Base-by-base conservation (phyloP, 1,139 yeast genomes). In the Yamadazyma siamensis region DNA sequence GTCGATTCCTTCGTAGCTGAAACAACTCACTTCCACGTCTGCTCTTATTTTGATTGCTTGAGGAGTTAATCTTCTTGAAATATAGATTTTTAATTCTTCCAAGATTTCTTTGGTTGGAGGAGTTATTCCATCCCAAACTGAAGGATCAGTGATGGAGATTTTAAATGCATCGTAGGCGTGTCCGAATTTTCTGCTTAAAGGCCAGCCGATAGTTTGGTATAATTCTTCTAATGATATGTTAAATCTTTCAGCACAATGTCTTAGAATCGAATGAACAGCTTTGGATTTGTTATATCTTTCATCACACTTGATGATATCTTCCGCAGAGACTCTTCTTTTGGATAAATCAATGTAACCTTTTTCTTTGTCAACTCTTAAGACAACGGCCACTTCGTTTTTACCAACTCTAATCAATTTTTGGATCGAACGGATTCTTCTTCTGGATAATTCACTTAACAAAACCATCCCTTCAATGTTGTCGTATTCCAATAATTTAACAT, bases 401-500 rank as follows among this genome's bases (percentile, higher is more conserved):
- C 99, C 99, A 40, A 91, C 97, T 69, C 96, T 85, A 61, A 91
- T 89, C 60, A 88, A 78, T 59, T 91, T 94, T 65, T 91, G 99
- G 55, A 91, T 91, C 35, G 96, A 87, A 64, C 99, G 79, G 54
- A 91, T 91, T 71, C 99, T 94, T 75, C 98, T 86, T 76, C 98
- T 86, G 22, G 97, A 88, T 49, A 91, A 76, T 66, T 91, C 99
- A 24, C 96, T 85, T 52, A 91, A 76, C 48, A 91, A 73, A 39
- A 91, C 95, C 99, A 91, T 91, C 53, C 98, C 99, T 66, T 91
- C 98, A 53, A 91, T 89, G 59, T 89, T 94, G 66, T 91, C 97
- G 59, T 94, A 91, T 64, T 91, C 99, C 46, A 91, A 75, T 46
- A 91, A 75, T 61, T 88, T 89, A 45, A 91, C 99, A 56, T 88